Conservation (phyloP, 2,329 filamentous ascomycete species). For the Pestalotiopsis sp. region DNA sequence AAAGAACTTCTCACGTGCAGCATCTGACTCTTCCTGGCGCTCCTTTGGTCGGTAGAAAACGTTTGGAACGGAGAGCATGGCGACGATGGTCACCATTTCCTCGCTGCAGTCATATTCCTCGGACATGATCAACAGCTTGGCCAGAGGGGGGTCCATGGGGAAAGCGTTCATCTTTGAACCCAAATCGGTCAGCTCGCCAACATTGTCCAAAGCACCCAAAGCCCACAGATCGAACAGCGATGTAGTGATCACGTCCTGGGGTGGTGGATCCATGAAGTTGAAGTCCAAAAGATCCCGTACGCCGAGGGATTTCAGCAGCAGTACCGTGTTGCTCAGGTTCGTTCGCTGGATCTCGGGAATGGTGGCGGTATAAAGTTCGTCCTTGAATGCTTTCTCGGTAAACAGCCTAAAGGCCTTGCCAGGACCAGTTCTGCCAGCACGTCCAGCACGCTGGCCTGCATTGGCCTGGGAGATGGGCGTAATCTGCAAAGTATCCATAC, state of each 20-base stretch:
- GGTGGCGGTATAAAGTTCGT: conserved; percentile 94
- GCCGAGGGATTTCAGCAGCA: conserved; percentile 91
- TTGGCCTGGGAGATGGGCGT: conserved; percentile 98
- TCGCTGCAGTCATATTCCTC: conserved; percentile 91
- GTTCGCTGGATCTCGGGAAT: conserved; percentile 98
- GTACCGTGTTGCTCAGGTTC: conserved; percentile 91
- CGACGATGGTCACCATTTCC: conserved; percentile 97
- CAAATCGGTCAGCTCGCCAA: conserved; percentile 86
- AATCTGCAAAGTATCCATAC: conserved; percentile 98
- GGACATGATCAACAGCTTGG: conserved; percentile 91
- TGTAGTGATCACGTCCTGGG: conserved; percentile 96
- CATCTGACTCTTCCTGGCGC: conserved; percentile 92
- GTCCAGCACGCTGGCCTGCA: conserved; percentile 87
- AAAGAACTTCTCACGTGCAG: conserved; percentile 96
- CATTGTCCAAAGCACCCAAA: conserved; percentile 87
- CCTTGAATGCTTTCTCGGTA: conserved; percentile 92
- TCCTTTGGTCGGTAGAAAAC: conserved; percentile 98
- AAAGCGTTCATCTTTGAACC: conserved; percentile 95
- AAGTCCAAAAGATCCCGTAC: conserved; percentile 95
- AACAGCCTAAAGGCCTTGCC: conserved; percentile 94
- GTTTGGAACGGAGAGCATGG: conserved; percentile 94
- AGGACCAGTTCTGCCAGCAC: conserved; percentile 90
- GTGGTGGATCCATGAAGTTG: conserved; percentile 98
- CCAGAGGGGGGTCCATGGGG: conserved; percentile 95
- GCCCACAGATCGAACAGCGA: conserved; percentile 98